These are phyloP conservation scores for Aspergillus hancockii DNA, from an alignment of 495 filamentous ascomycete species.

Conservation along the genomic window DNA sequence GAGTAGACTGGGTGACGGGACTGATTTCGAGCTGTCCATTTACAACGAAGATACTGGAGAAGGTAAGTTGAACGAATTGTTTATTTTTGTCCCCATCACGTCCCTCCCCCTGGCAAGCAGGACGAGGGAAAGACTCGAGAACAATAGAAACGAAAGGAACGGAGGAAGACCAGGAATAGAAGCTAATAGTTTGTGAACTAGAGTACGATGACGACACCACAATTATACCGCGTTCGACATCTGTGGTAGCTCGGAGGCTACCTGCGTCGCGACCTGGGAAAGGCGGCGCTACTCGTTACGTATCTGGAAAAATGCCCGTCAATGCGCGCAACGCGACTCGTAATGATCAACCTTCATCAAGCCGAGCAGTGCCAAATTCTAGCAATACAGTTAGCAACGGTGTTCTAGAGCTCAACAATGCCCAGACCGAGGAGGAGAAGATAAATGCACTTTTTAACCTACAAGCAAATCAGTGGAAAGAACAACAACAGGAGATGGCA, in stretches of 20 bases:
- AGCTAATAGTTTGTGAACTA: constrained; percentile 31
- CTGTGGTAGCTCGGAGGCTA: constrained; percentile 85
- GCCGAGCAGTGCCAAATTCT: constrained; percentile 42
- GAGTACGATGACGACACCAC: constrained; percentile 97
- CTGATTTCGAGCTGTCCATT: constrained; percentile 94
- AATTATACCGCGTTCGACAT: constrained; percentile 90
- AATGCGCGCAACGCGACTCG: constrained; percentile 80
- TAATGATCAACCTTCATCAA: constrained; percentile 60
- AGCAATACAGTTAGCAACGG: constrained; percentile 51
- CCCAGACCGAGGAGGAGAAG: constrained; percentile 85
- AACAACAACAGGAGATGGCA: constrained; percentile 88
- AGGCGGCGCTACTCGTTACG: constrained; percentile 90
- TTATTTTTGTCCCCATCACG: constrained; percentile 2
- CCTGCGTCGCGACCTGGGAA: constrained; percentile 78
- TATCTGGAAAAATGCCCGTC: constrained; percentile 93
- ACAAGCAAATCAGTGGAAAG: constrained; percentile 81
- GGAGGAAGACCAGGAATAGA: neutral
- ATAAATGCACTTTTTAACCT: constrained; percentile 87
- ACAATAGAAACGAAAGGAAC: neutral
- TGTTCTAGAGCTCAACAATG: constrained; percentile 62
- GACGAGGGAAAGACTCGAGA: neutral
- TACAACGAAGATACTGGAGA: constrained; percentile 88
- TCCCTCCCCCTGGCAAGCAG: neutral
- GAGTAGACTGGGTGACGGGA: constrained; percentile 92
- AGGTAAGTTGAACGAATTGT: constrained; percentile 58